These are phyloP conservation scores for Talaromyces sp. DNA, from an alignment of 2,329 filamentous ascomycete species.

Conservation along the genomic window DNA sequence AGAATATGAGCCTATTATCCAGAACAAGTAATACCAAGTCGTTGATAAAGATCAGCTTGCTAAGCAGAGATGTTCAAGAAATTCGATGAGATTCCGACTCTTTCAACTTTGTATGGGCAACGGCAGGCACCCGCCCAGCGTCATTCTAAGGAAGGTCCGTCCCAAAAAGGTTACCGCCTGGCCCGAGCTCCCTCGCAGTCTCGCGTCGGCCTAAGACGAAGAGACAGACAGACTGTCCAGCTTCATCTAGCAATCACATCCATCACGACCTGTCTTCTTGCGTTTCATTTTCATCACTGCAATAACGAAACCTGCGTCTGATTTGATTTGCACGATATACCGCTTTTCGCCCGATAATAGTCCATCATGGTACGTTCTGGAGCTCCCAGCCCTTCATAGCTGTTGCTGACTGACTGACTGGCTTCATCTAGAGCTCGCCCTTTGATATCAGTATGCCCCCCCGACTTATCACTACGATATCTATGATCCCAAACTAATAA, in stretches of 20 bases:
- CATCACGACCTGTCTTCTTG: constrained; percentile 3
- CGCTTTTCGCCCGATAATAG: neutral
- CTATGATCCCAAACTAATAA: constrained; percentile 12
- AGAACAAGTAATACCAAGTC: neutral
- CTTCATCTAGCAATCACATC: neutral
- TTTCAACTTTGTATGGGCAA: constrained; percentile 26
- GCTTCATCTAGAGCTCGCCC: constrained; percentile 67
- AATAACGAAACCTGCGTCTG: neutral
- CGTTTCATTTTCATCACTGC: constrained; percentile 7
- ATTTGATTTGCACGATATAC: neutral
- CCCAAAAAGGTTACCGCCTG: constrained; percentile 17
- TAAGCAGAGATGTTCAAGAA: neutral
- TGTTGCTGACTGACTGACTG: constrained; percentile 29
- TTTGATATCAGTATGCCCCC: constrained; percentile 83
- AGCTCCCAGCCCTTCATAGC: constrained; percentile 21
- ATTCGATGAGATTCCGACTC: constrained; percentile 18
- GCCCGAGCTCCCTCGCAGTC: constrained; percentile 30
- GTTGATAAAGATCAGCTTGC: neutral
- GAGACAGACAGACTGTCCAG: neutral
- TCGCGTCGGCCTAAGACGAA: constrained; percentile 16
- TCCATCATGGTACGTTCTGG: constrained; percentile 32
- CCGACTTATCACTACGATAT: neutral
- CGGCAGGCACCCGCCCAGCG: constrained; percentile 30
- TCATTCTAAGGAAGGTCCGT: constrained; percentile 24
- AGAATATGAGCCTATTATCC: neutral